A percentile compares a stretch with the other conserved stretches of the same genome.
Evolutionary conservation across 225 moss, liverwort and hornwort species (phyloP).

Genomic region (Pseudoscleropodium purum): DNA sequence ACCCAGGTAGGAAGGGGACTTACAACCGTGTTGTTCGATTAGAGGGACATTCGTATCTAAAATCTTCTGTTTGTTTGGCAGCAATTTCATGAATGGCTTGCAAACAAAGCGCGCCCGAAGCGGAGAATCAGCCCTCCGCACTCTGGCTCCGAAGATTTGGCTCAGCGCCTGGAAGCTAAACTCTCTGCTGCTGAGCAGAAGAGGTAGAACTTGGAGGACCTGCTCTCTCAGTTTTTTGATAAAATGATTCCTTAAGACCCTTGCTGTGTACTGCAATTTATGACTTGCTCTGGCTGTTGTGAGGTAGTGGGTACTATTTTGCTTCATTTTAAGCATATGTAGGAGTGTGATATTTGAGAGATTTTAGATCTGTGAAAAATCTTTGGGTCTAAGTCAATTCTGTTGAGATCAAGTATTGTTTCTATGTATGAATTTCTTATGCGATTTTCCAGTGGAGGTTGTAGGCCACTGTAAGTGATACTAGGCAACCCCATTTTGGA

Average conservation of each 20-base stretch:
- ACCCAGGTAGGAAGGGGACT: background rate
- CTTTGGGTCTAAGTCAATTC: background rate
- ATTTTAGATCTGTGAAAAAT: background rate
- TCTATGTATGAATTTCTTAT: background rate
- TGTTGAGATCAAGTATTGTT: background rate
- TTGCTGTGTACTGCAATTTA: background rate
- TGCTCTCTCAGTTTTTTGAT: background rate
- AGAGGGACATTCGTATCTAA: background rate
- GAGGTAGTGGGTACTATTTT: background rate
- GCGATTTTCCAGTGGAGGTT: background rate
- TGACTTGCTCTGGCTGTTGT: background rate
- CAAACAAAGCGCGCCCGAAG: conserved; percentile 89
- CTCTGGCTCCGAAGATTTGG: conserved; percentile 46
- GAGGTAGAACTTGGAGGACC: conserved; percentile 25
- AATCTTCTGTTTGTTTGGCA: background rate
- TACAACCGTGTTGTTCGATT: background rate
- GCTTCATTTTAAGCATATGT: background rate
- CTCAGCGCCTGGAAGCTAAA: conserved; percentile 95
- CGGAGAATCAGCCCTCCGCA: conserved; percentile 71
- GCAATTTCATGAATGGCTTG: conserved; percentile 99
- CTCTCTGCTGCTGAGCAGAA: conserved; percentile 98
- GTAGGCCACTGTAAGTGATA: background rate
- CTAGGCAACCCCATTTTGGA: background rate
- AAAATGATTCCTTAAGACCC: background rate
- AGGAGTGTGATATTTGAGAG: background rate